Percentiles rank a stretch among this genome's conserved stretches.
Conservation (phyloP, 2,329 filamentous ascomycete genomes). For the Dactylellina haptotyla region DNA sequence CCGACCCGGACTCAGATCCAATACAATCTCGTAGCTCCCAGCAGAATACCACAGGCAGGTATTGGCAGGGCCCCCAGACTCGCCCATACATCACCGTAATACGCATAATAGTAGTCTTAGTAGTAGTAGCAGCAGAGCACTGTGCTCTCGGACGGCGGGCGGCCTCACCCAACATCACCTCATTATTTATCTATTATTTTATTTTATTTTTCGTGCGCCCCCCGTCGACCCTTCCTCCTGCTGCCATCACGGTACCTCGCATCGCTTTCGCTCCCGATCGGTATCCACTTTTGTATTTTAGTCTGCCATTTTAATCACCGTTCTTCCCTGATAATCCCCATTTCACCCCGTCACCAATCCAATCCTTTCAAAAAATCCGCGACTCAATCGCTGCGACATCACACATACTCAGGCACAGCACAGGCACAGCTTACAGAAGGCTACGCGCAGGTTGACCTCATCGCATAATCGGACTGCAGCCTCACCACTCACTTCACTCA, state of each 20-base stretch:
- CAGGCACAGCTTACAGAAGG: not conserved
- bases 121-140: too few relatives aligned
- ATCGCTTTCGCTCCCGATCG: conserved; percentile 49
- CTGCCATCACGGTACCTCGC: conserved; percentile 33
- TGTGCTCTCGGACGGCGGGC: too few relatives aligned
- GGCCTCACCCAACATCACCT: too few relatives aligned
- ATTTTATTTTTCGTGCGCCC: not conserved
- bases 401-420: conserved; percentile 32
- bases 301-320: conserved; percentile 20
- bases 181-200: too few relatives aligned
- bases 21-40: not conserved
- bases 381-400: conserved; percentile 29
- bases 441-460: conserved; percentile 47
- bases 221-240: not conserved
- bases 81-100: too few relatives aligned
- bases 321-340: conserved; percentile 16
- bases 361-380: conserved; percentile 13
- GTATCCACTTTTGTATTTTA: conserved; percentile 43
- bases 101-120: too few relatives aligned
- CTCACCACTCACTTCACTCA: conserved; percentile 14
- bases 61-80: conserved; percentile 14
- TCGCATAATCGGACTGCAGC: conserved; percentile 15
- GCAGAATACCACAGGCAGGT: not conserved
- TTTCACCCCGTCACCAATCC: conserved; percentile 8
- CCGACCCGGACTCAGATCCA: not conserved